These are phyloP conservation scores for Erodium trifolium DNA, from an alignment of 441 rosid genomes.

Conservation along the genomic window DNA sequence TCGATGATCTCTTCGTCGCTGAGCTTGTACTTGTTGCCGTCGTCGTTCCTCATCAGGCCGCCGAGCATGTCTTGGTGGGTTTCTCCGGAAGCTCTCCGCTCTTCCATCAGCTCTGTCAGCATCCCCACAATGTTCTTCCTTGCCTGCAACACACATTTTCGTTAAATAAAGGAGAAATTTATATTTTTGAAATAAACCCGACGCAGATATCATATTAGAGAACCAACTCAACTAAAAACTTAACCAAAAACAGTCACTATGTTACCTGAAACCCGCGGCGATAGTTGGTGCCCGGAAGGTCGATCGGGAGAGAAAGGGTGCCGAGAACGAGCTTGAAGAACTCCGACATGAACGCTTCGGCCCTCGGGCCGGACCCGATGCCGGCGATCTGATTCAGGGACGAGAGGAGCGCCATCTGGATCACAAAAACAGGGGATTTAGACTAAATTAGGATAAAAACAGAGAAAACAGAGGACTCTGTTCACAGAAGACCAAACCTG, in stretches of 20 bases:
- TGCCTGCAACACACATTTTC: constrained; percentile 36
- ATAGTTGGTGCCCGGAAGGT: constrained; percentile 71
- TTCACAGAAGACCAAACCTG: constrained; percentile 36
- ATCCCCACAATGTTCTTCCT: constrained; percentile 54
- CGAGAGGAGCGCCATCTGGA: constrained; percentile 75
- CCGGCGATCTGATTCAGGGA: constrained; percentile 67
- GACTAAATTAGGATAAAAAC: not conserved
- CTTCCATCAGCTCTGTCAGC: constrained; percentile 42
- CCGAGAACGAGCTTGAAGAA: constrained; percentile 77
- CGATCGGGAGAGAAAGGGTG: constrained; percentile 68
- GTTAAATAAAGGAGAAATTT: too few species aligned
- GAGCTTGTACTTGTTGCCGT: constrained; percentile 25
- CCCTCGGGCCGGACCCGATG: constrained; percentile 31
- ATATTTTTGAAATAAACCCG: too few species aligned
- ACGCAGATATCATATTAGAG: too few species aligned
- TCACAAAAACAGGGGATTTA: constrained; percentile 4
- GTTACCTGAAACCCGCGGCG: constrained; percentile 57
- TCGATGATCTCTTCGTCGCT: constrained; percentile 70
- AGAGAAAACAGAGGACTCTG: not conserved
- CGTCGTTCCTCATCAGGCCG: constrained; percentile 9
- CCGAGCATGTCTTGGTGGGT: constrained; percentile 62
- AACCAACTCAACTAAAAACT: too few species aligned
- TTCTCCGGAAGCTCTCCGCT: constrained; percentile 44
- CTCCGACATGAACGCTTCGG: constrained; percentile 55
- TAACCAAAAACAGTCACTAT: too few species aligned